These are phyloP conservation scores for Dryas alaskensis DNA, from an alignment of 306 rosid species.

Conservation along the genomic window DNA sequence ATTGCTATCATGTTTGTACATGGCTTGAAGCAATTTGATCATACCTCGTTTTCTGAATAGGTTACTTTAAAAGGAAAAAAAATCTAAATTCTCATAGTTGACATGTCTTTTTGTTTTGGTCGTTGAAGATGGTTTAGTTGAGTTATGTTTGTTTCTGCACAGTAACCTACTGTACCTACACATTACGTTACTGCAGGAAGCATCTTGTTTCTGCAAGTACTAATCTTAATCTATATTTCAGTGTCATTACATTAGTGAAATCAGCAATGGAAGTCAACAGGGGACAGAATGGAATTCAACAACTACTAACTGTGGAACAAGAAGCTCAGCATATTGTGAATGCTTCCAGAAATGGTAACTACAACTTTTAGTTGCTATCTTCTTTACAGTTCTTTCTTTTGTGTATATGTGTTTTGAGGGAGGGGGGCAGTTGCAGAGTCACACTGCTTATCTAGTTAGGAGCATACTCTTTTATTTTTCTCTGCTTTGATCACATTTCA, in stretches of 20 bases:
- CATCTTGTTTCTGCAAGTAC: neutral
- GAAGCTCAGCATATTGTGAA: slow-evolving; percentile 13
- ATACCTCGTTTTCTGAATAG: too few relatives aligned
- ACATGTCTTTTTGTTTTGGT: too few relatives aligned
- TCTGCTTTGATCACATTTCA: too few relatives aligned
- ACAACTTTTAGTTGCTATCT: neutral
- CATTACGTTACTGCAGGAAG: neutral
- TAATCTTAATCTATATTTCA: neutral
- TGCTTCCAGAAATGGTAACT: slow-evolving; percentile 17
- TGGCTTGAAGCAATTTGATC: too few relatives aligned
- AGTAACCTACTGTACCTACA: neutral
- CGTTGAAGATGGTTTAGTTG: neutral
- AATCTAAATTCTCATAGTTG: too few relatives aligned
- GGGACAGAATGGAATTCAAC: neutral
- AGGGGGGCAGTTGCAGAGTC: too few relatives aligned
- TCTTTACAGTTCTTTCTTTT: too few relatives aligned
- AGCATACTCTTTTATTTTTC: too few relatives aligned
- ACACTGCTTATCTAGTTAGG: too few relatives aligned
- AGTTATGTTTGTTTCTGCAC: neutral
- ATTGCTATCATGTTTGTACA: too few relatives aligned
- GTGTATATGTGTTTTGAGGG: too few relatives aligned
- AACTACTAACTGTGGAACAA: slow-evolving; percentile 8
- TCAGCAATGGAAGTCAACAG: slow-evolving; percentile 1
- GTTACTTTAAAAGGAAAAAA: too few relatives aligned
- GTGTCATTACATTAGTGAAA: neutral